Evolutionary conservation across 805 yeast species (phyloP).

Genomic region (Pichia membranifaciens): DNA sequence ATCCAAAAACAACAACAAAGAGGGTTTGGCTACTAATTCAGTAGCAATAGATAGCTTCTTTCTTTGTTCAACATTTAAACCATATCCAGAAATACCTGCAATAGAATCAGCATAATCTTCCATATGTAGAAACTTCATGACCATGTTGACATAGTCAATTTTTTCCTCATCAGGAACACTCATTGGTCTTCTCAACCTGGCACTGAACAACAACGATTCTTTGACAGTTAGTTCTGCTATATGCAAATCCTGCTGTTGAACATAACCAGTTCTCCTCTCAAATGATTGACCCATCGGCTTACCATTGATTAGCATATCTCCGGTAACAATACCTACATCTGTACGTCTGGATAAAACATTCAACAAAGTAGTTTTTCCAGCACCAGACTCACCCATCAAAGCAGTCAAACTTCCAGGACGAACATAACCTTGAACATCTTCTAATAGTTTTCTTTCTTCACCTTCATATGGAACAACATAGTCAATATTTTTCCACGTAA

Average conservation of each 20-base stretch:
- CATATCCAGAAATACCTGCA: constrained; percentile 41
- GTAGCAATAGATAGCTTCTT: constrained; percentile 51
- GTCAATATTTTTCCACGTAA: constrained; percentile 58
- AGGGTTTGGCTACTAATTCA: constrained; percentile 50
- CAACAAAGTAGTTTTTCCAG: constrained; percentile 55
- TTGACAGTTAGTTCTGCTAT: constrained; percentile 45
- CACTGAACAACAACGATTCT: constrained; percentile 45
- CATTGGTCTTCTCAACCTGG: constrained; percentile 41
- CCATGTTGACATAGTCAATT: constrained; percentile 37
- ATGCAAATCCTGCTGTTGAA: constrained; percentile 52
- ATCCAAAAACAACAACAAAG: constrained; percentile 47
- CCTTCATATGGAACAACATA: constrained; percentile 50
- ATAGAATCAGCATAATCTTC: constrained; percentile 46
- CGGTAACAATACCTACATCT: constrained; percentile 48
- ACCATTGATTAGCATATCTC: constrained; percentile 53
- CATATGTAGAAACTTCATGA: constrained; percentile 37
- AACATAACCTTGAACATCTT: constrained; percentile 39
- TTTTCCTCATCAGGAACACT: constrained; percentile 38
- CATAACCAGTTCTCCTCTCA: constrained; percentile 50
- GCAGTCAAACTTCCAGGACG: constrained; percentile 55
- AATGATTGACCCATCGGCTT: constrained; percentile 41
- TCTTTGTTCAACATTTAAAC: constrained; percentile 50
- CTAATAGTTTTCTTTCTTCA: constrained; percentile 36
- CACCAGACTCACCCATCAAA: constrained; percentile 61
- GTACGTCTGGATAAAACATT: constrained; percentile 48